These are phyloP conservation scores for Claviceps sp. DNA, from an alignment of 2,329 filamentous ascomycete genomes.

Conservation along the genomic window DNA sequence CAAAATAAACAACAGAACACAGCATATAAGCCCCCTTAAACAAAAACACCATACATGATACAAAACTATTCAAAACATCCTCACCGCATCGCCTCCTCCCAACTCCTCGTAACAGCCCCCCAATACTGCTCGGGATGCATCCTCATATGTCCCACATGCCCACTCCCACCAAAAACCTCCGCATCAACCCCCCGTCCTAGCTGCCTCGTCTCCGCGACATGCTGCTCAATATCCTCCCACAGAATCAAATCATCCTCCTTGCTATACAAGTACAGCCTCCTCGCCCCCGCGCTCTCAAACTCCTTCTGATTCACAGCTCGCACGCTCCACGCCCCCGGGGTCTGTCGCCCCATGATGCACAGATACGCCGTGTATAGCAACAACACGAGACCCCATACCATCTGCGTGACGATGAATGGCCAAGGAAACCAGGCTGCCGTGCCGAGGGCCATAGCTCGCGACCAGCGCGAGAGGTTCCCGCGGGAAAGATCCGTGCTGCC, in stretches of 20 bases:
- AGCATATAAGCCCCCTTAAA: not conserved
- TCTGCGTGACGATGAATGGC: constrained; percentile 34
- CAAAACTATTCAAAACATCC: not conserved
- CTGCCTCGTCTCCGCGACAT: constrained; percentile 32
- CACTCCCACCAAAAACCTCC: constrained; percentile 42
- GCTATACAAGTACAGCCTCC: constrained; percentile 45
- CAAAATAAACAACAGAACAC: not conserved
- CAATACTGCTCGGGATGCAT: constrained; percentile 45
- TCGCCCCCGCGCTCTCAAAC: constrained; percentile 22
- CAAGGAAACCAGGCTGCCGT: constrained; percentile 33
- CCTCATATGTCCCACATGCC: constrained; percentile 49
- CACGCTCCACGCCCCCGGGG: constrained; percentile 26
- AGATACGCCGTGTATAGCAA: constrained; percentile 22
- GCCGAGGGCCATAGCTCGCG: constrained; percentile 38
- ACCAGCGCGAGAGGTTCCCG: constrained; percentile 35
- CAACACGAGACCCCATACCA: constrained; percentile 31
- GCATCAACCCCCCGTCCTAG: constrained; percentile 35
- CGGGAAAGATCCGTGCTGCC: constrained; percentile 29
- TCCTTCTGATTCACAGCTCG: constrained; percentile 23
- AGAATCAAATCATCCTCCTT: constrained; percentile 42
- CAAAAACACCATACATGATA: not conserved
- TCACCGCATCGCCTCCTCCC: constrained; percentile 7
- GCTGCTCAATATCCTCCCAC: constrained; percentile 40
- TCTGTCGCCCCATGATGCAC: constrained; percentile 24
- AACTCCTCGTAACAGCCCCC: constrained; percentile 25